phyloP scores from a whole-genome alignment of 305 asterid genomes.

The Rubia tinctorum region DNA sequence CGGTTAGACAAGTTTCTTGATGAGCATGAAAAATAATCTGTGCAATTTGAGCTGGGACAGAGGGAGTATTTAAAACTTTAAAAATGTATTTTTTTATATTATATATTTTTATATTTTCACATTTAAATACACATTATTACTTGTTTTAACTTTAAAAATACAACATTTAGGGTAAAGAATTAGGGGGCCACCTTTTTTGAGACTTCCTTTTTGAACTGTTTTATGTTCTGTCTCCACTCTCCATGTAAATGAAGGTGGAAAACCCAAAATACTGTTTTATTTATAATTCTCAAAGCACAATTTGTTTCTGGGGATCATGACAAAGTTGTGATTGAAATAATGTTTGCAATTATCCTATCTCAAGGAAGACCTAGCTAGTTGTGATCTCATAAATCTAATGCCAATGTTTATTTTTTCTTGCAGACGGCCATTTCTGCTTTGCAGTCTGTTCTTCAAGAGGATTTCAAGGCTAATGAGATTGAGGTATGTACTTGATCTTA shows the following conservation, averaged over 20 bases:
- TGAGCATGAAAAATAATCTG: no score
- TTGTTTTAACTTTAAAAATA: no score
- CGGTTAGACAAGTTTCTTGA: no score
- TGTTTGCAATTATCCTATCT: background rate
- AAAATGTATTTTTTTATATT: no score
- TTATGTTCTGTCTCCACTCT: background rate
- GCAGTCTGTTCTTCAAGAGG: constrained; percentile 97
- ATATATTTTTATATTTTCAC: no score
- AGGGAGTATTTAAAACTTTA: no score
- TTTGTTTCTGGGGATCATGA: background rate
- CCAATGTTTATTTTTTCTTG: constrained; percentile 19
- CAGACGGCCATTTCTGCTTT: constrained; percentile 94
- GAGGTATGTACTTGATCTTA: constrained; percentile 53
- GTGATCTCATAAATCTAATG: constrained; percentile 11
- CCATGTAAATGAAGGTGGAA: background rate
- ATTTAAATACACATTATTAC: no score
- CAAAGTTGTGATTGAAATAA: background rate
- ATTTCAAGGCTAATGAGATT: constrained; percentile 96
- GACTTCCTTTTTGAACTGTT: background rate
- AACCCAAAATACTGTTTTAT: background rate
- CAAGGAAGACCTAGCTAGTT: background rate
- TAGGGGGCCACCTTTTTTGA: no score
- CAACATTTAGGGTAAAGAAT: no score
- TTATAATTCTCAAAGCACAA: background rate
- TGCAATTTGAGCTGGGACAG: no score